Evolutionary conservation across 75 land plant species (phyloP).

Genomic region (Ceratopteris richardii): DNA sequence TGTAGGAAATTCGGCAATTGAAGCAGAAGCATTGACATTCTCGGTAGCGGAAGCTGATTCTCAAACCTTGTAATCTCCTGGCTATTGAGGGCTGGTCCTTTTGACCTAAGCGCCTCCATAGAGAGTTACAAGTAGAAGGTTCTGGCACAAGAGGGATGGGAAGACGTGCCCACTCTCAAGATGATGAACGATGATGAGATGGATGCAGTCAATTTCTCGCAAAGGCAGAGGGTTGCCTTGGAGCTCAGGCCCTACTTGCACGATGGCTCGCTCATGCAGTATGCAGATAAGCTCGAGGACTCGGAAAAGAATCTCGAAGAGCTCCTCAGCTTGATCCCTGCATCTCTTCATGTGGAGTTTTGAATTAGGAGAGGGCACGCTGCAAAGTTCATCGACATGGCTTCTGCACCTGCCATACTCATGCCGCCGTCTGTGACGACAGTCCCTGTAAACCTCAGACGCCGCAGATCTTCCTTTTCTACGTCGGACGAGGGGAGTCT

Average conservation of each 20-base stretch:
- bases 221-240: conserved; percentile 52
- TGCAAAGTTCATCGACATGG: conserved; percentile 48
- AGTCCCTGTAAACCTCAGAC: not conserved
- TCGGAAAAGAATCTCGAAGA: conserved; percentile 42
- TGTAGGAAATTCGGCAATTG: too few species aligned
- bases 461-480: too few species aligned
- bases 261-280: conserved; percentile 46
- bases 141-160: conserved; percentile 57
- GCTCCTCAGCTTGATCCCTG: conserved; percentile 28
- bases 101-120: too few species aligned
- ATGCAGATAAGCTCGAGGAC: conserved; percentile 47
- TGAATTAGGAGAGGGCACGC: conserved; percentile 63
- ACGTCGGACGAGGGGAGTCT: too few species aligned
- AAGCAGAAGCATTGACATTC: too few species aligned
- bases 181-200: conserved; percentile 52
- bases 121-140: too few species aligned
- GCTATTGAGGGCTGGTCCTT: too few species aligned
- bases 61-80: too few species aligned
- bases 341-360: conserved; percentile 29
- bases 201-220: conserved; percentile 44
- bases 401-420: not conserved
- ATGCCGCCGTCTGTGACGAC: not conserved
- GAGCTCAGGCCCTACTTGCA: conserved; percentile 58
- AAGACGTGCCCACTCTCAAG: conserved; percentile 68
- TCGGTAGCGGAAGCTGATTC: too few species aligned